Percentiles rank a stretch among this genome's conserved stretches.
phyloP scores from a whole-genome alignment of 352 stramenopile species.

The Pythium guiyangense region DNA sequence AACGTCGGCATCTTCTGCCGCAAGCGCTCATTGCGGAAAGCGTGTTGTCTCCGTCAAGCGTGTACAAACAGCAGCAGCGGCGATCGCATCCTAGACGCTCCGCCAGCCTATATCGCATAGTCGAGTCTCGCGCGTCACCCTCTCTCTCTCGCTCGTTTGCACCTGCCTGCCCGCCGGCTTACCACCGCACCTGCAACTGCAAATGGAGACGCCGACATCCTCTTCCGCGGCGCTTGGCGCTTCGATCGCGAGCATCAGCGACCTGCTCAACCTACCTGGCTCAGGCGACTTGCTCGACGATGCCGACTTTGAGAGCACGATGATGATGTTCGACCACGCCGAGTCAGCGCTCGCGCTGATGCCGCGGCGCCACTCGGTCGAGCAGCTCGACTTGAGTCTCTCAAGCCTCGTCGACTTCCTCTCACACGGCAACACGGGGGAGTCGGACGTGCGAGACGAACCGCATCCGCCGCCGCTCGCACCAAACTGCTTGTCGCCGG shows the following conservation, averaged over 20 bases:
- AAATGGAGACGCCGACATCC: constrained; percentile 4
- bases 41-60: background rate
- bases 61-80: background rate
- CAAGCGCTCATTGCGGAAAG: constrained; percentile 8
- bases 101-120: background rate
- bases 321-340: constrained; percentile 51
- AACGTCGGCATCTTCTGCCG: constrained; percentile 1
- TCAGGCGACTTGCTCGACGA: constrained; percentile 51
- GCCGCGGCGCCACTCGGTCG: constrained; percentile 20
- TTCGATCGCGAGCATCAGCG: constrained; percentile 22
- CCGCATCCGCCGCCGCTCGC: background rate
- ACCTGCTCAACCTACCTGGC: constrained; percentile 39
- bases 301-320: constrained; percentile 60
- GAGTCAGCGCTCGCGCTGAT: background rate
- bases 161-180: background rate
- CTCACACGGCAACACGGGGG: constrained; percentile 18
- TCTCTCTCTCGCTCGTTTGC: background rate
- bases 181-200: background rate
- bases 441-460: constrained; percentile 11
- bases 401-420: constrained; percentile 44
- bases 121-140: background rate
- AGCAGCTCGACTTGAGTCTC: constrained; percentile 43
- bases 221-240: constrained; percentile 4
- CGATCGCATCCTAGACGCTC: background rate
- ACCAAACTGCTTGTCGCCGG: constrained; percentile 19